Percentiles rank a stretch among this genome's conserved stretches.
Evolutionary conservation across 2,329 filamentous ascomycete genomes (phyloP).

Genomic region (Colletotrichum sojae): DNA sequence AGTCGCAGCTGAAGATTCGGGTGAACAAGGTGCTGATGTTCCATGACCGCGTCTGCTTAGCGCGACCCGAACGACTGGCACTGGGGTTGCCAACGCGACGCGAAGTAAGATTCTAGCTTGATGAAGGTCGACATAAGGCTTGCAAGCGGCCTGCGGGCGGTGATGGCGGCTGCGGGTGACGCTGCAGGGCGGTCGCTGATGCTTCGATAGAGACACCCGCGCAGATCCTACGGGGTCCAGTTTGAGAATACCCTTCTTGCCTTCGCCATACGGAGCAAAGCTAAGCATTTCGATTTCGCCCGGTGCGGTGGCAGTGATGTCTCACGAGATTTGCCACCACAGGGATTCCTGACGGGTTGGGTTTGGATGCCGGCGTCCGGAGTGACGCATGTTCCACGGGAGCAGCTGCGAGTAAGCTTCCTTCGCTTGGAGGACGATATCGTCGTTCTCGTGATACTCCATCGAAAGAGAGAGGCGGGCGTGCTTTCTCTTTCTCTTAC

Average conservation of each 20-base stretch:
- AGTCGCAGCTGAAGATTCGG: neutral
- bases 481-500: no score
- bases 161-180: no score
- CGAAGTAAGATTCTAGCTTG: neutral
- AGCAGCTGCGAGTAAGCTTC: neutral
- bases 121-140: slow-evolving; percentile 5
- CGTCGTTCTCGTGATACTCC: neutral
- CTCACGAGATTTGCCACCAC: slow-evolving; percentile 5
- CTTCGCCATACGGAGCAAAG: neutral
- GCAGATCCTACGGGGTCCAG: neutral
- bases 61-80: slow-evolving; percentile 35
- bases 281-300: neutral
- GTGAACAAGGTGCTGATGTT: slow-evolving; percentile 16
- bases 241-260: neutral
- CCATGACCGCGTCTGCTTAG: neutral
- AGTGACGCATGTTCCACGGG: neutral
- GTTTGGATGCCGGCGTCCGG: neutral
- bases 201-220: neutral
- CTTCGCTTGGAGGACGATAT: slow-evolving; percentile 2
- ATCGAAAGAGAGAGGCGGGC: no score
- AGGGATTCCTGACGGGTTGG: neutral
- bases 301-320: neutral
- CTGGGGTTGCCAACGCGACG: slow-evolving; percentile 24
- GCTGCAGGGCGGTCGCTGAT: neutral
- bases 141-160: neutral